Evolutionary conservation across 1,284 basidiomycete genomes (phyloP), one percentile per base, ranked within the genome.

Genomic region (Ustilago sp.): DNA sequence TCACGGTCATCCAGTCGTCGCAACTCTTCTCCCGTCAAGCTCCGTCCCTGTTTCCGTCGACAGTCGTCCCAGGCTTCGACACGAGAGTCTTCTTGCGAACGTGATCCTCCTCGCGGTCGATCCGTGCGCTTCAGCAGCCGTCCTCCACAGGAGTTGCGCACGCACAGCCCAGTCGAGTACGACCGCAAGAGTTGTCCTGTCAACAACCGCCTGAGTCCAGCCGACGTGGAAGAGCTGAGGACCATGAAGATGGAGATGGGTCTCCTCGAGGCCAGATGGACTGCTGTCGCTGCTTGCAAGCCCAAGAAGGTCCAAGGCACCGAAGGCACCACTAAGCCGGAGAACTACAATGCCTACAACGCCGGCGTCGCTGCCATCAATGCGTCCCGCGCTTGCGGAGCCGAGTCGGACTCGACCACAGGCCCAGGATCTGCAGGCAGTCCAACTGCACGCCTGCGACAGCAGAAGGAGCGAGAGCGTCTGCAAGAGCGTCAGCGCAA

Each of bases 161-260:
- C 84, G 0, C 84, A 86, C 63, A 83, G 80, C 52, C 83, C 84
- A 4, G 83, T 84, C 31, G 84, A 86, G 17, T 86, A 86, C 66
- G 84, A 86, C 54, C 80, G 84, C 35, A 83, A 83, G 68, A 75
- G 80, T 32, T 84, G 80, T 56, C 77, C 82, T 8, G 62, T 83
- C 63, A 80, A 69, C 75, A 83, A 83, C 19, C 73, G 77, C 13
- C 76, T 86, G 51, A 83, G 83, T 63, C 65, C 71, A 8, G 74
- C 80, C 31, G 84, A 86, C 53, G 74, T 86, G 12, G 77, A 83
- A 59, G 84, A 86, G 75, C 67, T 86, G n/a, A 63, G 83, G 5
- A 74, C 66, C 45, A 75, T 86, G 75, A 73, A 83, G 57, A 80
- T 86, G 80, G 79, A 82, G 54, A 77, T 86, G 67, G 83, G 82